phyloP scores from a whole-genome alignment of 306 rosid species.

The Sechiopsis laciniata region DNA sequence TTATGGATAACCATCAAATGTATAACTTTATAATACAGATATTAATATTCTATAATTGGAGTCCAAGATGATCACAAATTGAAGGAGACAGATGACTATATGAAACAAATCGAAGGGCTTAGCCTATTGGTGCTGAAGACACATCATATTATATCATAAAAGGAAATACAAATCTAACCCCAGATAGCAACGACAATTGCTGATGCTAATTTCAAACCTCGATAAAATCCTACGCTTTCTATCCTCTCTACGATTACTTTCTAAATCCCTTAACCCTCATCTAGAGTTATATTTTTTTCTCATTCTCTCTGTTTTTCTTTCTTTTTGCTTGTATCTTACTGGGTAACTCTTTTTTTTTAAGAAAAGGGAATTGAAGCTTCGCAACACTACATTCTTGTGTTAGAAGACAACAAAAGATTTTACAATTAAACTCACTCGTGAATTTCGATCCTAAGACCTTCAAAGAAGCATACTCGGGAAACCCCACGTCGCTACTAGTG shows the following conservation, averaged over 20 bases:
- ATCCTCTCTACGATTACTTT: not conserved
- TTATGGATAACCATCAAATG: not conserved
- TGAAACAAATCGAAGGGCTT: constrained; percentile 3
- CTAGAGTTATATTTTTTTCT: not conserved
- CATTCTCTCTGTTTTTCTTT: not conserved
- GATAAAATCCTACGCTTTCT: constrained; percentile 16
- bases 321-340: not conserved
- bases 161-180: constrained; percentile 6
- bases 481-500: too few species aligned
- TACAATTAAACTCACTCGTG: too few species aligned
- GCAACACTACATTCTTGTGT: too few species aligned
- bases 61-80: not conserved
- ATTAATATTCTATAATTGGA: not conserved
- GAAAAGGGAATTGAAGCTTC: too few species aligned
- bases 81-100: not conserved
- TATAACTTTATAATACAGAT: not conserved
- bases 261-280: not conserved
- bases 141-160: constrained; percentile 12
- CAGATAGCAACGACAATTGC: not conserved
- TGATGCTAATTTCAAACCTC: constrained; percentile 7
- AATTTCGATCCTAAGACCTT: too few species aligned
- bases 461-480: too few species aligned
- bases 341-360: too few species aligned
- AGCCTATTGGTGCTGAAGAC: not conserved
- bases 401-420: too few species aligned